These are phyloP conservation scores for Primulina tabacum DNA, from an alignment of 257 asterid genomes.

Conservation along the genomic window DNA sequence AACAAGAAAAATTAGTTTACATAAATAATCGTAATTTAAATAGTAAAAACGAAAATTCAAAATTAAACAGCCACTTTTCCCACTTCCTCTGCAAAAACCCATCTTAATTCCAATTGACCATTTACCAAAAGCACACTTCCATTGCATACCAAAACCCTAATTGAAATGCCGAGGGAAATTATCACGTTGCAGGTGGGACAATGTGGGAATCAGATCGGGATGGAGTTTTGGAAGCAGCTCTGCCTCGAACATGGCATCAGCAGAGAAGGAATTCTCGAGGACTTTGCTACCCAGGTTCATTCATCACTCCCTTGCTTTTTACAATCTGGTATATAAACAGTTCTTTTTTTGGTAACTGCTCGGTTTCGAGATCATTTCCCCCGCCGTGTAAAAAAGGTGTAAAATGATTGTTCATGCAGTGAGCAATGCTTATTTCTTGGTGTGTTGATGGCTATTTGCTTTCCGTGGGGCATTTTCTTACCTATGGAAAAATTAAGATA, in stretches of 20 bases:
- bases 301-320: background rate
- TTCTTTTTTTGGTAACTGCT: background rate
- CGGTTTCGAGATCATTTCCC: background rate
- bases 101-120: background rate
- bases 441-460: background rate
- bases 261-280: constrained; percentile 96
- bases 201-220: constrained; percentile 99
- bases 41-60: no score
- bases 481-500: background rate
- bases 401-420: background rate
- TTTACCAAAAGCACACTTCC: background rate
- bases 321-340: background rate
- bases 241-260: constrained; percentile 98
- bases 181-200: constrained; percentile 96
- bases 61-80: background rate
- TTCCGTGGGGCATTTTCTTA: no score
- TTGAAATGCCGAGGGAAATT: constrained; percentile 89
- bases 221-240: constrained; percentile 99
- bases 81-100: background rate
- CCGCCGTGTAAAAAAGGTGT: background rate
- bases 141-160: constrained; percentile 24
- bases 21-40: no score
- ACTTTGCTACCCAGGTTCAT: constrained; percentile 89
- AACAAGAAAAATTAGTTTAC: no score
- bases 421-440: background rate